phyloP scores from a whole-genome alignment of 495 filamentous ascomycete species.

The Polyplosphaeria fusca region DNA sequence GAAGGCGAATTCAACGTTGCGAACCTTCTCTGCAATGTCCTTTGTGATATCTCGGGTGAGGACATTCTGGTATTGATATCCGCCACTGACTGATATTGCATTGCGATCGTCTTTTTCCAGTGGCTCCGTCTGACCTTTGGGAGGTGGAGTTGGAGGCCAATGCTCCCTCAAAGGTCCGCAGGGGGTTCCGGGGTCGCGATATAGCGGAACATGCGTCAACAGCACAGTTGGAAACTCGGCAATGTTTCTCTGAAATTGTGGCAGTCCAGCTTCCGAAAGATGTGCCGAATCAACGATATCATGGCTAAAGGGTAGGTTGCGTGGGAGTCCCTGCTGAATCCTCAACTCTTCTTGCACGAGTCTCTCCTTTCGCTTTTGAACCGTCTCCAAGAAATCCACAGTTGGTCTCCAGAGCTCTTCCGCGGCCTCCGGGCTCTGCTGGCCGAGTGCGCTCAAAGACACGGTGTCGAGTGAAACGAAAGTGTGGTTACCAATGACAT shows the following conservation, averaged over 20 bases:
- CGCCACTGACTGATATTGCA: conserved; percentile 67
- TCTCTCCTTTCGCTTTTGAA: conserved; percentile 49
- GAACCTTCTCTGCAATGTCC: conserved; percentile 41
- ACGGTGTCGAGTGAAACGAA: conserved; percentile 89
- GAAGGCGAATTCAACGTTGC: conserved; percentile 76
- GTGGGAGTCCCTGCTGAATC: conserved; percentile 44
- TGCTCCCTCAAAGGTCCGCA: conserved; percentile 88
- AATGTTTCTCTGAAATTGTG: conserved; percentile 31
- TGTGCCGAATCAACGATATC: conserved; percentile 27
- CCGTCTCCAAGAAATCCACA: conserved; percentile 68
- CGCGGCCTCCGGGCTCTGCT: conserved; percentile 43
- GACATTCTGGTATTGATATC: conserved; percentile 98
- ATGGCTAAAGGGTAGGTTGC: conserved; percentile 31
- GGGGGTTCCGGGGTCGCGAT: conserved; percentile 72
- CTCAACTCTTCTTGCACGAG: conserved; percentile 56
- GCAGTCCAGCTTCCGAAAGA: conserved; percentile 21
- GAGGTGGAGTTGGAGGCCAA: conserved; percentile 64
- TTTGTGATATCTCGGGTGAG: conserved; percentile 69
- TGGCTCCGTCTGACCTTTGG: conserved; percentile 52
- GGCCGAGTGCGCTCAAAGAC: conserved; percentile 71
- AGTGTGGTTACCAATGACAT: conserved; percentile 91
- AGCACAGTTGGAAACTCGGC: conserved; percentile 75
- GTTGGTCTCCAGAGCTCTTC: conserved; percentile 68
- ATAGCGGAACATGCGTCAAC: conserved; percentile 87
- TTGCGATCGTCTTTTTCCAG: conserved; percentile 70